Conservation (phyloP, 108 stramenopile genomes). For the Conticribra guillardii region DNA sequence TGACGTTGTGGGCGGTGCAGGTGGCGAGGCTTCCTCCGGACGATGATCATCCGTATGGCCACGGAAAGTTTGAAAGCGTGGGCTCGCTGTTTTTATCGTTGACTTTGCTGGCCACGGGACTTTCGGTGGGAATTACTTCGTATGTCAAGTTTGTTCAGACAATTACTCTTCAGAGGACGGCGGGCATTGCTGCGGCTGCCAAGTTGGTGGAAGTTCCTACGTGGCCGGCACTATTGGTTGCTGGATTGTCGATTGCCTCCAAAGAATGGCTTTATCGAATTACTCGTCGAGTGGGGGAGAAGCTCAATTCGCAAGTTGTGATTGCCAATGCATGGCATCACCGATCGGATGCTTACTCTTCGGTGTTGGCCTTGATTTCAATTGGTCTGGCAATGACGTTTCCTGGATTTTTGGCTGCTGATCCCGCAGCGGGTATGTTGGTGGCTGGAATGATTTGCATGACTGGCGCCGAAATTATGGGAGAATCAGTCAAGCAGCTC, state of each 20-base stretch:
- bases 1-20: constrained; percentile 92
- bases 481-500: constrained; percentile 84
- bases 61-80: constrained; percentile 95
- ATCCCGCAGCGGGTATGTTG: constrained; percentile 92
- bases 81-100: constrained; percentile 91
- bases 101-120: constrained; percentile 89
- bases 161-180: constrained; percentile 30
- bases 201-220: constrained; percentile 52
- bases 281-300: constrained; percentile 84
- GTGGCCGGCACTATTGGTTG: constrained; percentile 84
- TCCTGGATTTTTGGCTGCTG: constrained; percentile 73
- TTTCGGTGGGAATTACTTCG: constrained; percentile 83
- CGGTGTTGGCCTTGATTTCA: constrained; percentile 86
- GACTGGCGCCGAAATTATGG: constrained; percentile 89
- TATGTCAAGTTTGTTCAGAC: constrained; percentile 65
- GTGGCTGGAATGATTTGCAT: constrained; percentile 95
- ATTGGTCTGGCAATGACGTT: constrained; percentile 86
- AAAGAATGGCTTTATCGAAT: constrained; percentile 95
- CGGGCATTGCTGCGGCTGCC: constrained; percentile 46
- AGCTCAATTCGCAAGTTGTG: constrained; percentile 89
- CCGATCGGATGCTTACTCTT: constrained; percentile 94
- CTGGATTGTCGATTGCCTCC: constrained; percentile 79
- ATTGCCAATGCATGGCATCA: constrained; percentile 99
- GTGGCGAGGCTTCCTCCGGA: constrained; percentile 85
- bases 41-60: constrained; percentile 96